phyloP scores from a whole-genome alignment of 352 stramenopile species.

The Phytophthora constricta region DNA sequence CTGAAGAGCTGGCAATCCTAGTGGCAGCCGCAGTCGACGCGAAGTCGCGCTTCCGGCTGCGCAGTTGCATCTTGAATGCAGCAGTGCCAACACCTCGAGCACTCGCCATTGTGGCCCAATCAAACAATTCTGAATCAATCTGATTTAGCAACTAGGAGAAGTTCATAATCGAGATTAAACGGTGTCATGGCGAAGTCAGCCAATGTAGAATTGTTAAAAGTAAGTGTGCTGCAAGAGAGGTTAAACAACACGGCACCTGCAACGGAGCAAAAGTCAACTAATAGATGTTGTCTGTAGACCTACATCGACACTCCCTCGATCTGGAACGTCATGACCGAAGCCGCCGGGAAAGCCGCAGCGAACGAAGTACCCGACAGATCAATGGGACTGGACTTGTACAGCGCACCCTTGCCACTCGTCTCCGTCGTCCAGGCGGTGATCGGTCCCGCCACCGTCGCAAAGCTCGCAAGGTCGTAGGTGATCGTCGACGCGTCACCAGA shows the following conservation, averaged over 20 bases:
- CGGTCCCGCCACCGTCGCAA: conserved; percentile 31
- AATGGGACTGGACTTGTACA: conserved; percentile 39
- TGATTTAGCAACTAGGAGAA: too few relatives aligned
- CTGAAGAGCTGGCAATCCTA: not conserved
- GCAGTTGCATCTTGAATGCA: conserved; percentile 45
- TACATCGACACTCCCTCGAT: conserved; percentile 26
- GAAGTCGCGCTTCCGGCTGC: conserved; percentile 45
- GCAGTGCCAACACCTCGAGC: conserved; percentile 9
- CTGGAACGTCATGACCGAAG: conserved; percentile 31
- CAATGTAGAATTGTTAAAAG: too few relatives aligned
- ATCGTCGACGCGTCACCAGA: conserved; percentile 36
- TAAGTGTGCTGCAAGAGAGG: too few relatives aligned
- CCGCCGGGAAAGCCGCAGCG: conserved; percentile 23
- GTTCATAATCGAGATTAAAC: too few relatives aligned
- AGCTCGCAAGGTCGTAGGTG: conserved; percentile 50
- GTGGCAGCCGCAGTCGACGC: conserved; percentile 6
- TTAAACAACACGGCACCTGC: not conserved
- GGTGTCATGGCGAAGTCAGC: too few relatives aligned
- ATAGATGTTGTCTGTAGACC: conserved; percentile 4
- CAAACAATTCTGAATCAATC: too few relatives aligned
- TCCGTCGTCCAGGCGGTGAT: conserved; percentile 54
- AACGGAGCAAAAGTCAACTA: not conserved
- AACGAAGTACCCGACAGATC: conserved; percentile 24
- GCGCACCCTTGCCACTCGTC: conserved; percentile 40
- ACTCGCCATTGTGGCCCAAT: conserved; percentile 16